A percentile compares a stretch with the other conserved stretches of the same genome.
Conservation (phyloP, 768 basidiomycete genomes). For the Calocybe cyanea region DNA sequence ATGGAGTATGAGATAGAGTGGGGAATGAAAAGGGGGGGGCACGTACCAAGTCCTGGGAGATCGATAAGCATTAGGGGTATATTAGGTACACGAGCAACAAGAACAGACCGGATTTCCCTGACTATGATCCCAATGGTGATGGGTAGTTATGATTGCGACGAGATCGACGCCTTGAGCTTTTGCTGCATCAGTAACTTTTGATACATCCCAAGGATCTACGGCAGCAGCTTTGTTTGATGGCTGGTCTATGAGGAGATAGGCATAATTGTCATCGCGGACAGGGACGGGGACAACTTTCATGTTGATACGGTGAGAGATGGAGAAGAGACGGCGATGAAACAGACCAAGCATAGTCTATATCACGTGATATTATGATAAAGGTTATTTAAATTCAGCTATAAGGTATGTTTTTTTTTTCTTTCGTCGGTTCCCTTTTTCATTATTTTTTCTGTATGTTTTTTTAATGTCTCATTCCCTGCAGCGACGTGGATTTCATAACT, state of each 20-base stretch:
- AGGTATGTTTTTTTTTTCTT: too few species aligned
- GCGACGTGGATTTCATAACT: too few species aligned
- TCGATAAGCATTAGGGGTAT: slow-evolving; percentile 1
- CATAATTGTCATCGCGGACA: slow-evolving; percentile 80
- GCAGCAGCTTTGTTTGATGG: slow-evolving; percentile 65
- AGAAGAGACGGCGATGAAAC: slow-evolving; percentile 16
- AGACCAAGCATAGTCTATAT: slow-evolving; percentile 12
- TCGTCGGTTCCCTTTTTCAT: too few species aligned
- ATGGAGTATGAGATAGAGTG: slow-evolving; percentile 6
- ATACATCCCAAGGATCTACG: slow-evolving; percentile 77
- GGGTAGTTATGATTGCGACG: slow-evolving; percentile 80
- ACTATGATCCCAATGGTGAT: slow-evolving; percentile 88
- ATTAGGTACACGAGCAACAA: not conserved
- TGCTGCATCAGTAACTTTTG: slow-evolving; percentile 63
- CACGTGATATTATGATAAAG: slow-evolving; percentile 4
- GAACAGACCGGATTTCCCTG: slow-evolving; percentile 75
- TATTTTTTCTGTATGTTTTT: too few species aligned
- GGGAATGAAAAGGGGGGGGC: slow-evolving; percentile 1
- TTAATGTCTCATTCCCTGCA: too few species aligned
- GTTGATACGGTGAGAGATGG: slow-evolving; percentile 17
- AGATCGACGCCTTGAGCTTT: slow-evolving; percentile 58
- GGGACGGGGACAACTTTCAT: slow-evolving; percentile 83
- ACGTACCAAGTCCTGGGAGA: slow-evolving; percentile 56
- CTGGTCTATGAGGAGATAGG: slow-evolving; percentile 77
- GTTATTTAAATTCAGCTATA: too few species aligned